Evolutionary conservation across 768 basidiomycete genomes (phyloP), one percentile per base, ranked within the genome.

Genomic region (Lentinula raphanica): DNA sequence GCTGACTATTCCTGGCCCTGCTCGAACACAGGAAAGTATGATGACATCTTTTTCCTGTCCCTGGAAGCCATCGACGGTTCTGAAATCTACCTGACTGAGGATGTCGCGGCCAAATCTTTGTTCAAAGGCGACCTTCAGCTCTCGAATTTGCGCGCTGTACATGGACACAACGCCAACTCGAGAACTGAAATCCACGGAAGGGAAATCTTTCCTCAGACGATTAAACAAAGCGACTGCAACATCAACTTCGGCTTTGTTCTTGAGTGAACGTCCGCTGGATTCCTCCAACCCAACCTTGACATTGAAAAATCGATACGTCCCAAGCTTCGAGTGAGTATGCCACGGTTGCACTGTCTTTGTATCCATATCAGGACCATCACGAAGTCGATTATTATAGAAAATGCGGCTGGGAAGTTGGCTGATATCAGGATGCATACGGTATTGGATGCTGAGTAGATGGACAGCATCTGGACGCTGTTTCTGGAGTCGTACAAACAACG

Each of bases 1-100:
- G 0, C 76, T 83, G 58, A 82, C 79, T 19, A 93, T 70, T n/a
- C 89, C 87, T 17, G 91, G 86, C 5, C 97, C 94, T 9, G 94
- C 90, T 61, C 97, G 85, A 19, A 98, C 97, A 68, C 94, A 97
- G 3, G 97, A 98, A 19, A 99, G 79, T 63, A 99, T 98, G 72
- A 99, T 96, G 54, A 99, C 84, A 64, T 96, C 93, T 69, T 99
- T 99, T 71, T 99, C 97, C 74, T 99, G 97, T 49, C 97, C 97
- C 71, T 99, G 97, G 67, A 98, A 98, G 9, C 96, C 97, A 71
- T 99, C 96, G 38, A 99, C 96, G 0, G 97, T 98, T 68, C 97
- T 90, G 75, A 99, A 98, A 66, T 95, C 89, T 38, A 99, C 83
- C 42, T 79, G 83, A 31, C 79, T 78, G 1, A 87, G 65, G 21